Evolutionary conservation across 306 rosid genomes (phyloP).

Genomic region (Mimosa pudica): DNA sequence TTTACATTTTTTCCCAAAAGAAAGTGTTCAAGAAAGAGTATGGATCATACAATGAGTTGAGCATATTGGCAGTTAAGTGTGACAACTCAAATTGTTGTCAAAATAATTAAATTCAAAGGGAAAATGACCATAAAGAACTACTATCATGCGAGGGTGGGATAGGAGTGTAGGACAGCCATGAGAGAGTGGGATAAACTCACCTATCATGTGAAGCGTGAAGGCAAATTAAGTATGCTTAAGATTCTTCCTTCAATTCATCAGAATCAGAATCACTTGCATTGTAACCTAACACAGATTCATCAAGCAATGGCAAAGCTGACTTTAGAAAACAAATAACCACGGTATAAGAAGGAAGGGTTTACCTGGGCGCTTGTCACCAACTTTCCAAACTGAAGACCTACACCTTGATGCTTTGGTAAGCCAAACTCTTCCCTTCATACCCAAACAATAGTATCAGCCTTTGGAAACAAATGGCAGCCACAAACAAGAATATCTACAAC

Average conservation of each 20-base stretch:
- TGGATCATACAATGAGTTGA: background rate
- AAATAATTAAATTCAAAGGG: background rate
- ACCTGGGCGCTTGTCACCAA: slow-evolving; percentile 93
- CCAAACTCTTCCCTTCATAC: slow-evolving; percentile 79
- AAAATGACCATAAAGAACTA: background rate
- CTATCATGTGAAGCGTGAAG: slow-evolving; percentile 34
- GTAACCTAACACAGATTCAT: slow-evolving; percentile 57
- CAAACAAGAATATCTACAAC: slow-evolving; percentile 27
- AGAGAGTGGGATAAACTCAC: slow-evolving; percentile 41
- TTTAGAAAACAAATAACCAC: background rate
- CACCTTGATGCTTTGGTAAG: slow-evolving; percentile 80
- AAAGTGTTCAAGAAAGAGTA: too few relatives aligned
- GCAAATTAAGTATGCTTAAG: slow-evolving; percentile 38
- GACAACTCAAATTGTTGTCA: background rate
- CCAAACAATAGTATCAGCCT: slow-evolving; percentile 36
- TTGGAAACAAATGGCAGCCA: slow-evolving; percentile 16
- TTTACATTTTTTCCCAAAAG: too few relatives aligned
- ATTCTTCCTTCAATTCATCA: slow-evolving; percentile 66
- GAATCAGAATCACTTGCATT: slow-evolving; percentile 96
- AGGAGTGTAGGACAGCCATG: slow-evolving; percentile 11
- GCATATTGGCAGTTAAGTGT: background rate
- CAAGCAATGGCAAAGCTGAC: slow-evolving; percentile 5
- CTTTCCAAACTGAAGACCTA: slow-evolving; percentile 92
- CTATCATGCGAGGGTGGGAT: too few relatives aligned
- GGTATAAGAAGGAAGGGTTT: slow-evolving; percentile 10